These are phyloP conservation scores for Dimocarpus longan DNA, from an alignment of 345 rosid genomes.

Conservation along the genomic window DNA sequence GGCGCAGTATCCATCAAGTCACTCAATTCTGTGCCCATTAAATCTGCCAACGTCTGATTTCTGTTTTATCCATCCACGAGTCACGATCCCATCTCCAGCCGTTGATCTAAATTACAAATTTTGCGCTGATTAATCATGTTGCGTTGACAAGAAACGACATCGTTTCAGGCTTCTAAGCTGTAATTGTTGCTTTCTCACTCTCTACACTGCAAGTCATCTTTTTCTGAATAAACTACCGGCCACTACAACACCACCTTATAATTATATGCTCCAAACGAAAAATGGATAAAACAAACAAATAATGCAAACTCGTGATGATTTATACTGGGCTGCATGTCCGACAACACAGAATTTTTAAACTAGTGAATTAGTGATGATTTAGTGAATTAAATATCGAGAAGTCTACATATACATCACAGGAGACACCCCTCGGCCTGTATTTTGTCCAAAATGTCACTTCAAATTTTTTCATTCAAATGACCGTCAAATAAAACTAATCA, in stretches of 20 bases:
- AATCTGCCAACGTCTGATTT: no score
- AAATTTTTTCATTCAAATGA: not conserved
- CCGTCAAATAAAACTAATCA: no score
- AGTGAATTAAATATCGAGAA: not conserved
- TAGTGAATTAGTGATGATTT: not conserved
- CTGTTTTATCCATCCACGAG: no score
- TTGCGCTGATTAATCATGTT: not conserved
- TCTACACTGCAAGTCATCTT: not conserved
- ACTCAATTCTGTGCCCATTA: no score
- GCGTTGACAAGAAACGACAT: not conserved
- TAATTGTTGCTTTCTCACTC: not conserved
- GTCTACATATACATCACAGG: not conserved
- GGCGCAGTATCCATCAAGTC: no score
- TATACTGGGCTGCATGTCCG: not conserved
- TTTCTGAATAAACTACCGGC: not conserved
- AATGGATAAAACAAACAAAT: slow-evolving; percentile 3
- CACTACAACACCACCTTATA: not conserved
- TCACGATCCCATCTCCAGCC: no score
- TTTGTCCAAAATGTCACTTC: no score
- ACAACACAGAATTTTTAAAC: not conserved
- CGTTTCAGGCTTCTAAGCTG: not conserved
- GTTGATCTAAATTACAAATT: no score
- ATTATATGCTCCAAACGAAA: not conserved
- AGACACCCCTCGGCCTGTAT: no score
- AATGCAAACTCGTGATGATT: not conserved